Evolutionary conservation across 2,329 filamentous ascomycete genomes (phyloP), one percentile per base, ranked within the genome.

Genomic region (Cladobotryum protrusum): DNA sequence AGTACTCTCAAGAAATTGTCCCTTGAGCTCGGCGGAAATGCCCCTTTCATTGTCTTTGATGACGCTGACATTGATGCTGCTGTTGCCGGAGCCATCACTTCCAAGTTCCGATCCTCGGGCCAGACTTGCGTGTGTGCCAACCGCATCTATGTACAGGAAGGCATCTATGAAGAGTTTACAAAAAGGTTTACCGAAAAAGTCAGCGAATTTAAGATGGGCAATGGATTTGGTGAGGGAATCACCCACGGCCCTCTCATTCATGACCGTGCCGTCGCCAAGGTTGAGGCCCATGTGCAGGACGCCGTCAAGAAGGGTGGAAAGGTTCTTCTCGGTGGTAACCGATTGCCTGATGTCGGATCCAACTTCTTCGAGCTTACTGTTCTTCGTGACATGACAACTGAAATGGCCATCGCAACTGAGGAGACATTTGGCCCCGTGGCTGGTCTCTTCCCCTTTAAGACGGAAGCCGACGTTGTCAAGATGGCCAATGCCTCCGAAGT

Each of bases 351-450:
- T 15, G 73, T 95, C 2, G 92, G 93, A 4, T 65, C 75, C 36
- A 95, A 95, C 72, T 99, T 95, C 73, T 96, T 86, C 72, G 81
- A 90, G 62, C 89, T 89, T 3, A 97, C 93, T 0, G 87, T 97
- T 39, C 82, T 99, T 53, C 85, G 87, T 9, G 87, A 87, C 55
- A 92, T 96, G 85, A 95, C 77, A 11, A 74, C 78, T 51, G 83
- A 91, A 39, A 97, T 97, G 93, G 77, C 81, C 52, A 78, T 97
- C 58, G 85, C 88, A 4, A 74, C 74, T 1, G 92, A 97, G 69
- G 93, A 99, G 75, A 99, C 92, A 0, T 99, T 99, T 65, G 93
- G 93, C 0, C 93, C 93, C 3, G 87, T 97, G 0, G 92, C 91
- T 0, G 92, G 87, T 1, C 70, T 97, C 13, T 96, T 96, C 74